These are phyloP conservation scores for Aspergillus diversus DNA, from an alignment of 495 filamentous ascomycete genomes.

Conservation along the genomic window DNA sequence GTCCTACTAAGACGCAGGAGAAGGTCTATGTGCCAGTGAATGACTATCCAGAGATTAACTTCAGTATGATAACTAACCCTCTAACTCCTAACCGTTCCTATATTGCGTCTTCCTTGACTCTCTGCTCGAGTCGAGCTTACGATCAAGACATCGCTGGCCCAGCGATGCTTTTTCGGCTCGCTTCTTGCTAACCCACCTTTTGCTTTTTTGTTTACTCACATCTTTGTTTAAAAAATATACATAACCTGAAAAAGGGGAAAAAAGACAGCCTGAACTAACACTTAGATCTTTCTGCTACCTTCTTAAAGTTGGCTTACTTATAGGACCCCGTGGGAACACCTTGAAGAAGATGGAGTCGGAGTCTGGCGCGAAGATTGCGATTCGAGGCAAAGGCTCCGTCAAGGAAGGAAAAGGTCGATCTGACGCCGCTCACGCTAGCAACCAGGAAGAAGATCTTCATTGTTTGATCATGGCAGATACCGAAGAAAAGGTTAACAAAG, in stretches of 20 bases:
- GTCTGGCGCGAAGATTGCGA: conserved; percentile 97
- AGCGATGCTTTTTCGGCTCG: conserved; percentile 51
- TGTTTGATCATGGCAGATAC: conserved; percentile 99
- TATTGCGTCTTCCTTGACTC: conserved; percentile 50
- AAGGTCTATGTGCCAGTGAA: conserved; percentile 99
- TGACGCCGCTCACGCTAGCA: conserved; percentile 97
- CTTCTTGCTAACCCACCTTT: conserved; percentile 62
- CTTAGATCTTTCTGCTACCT: conserved; percentile 70
- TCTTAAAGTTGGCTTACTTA: conserved; percentile 99
- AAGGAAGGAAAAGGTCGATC: conserved; percentile 99
- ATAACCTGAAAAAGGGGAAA: conserved; percentile 27
- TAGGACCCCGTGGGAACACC: conserved; percentile 99
- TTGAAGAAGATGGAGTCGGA: conserved; percentile 99
- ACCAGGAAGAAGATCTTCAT: conserved; percentile 99
- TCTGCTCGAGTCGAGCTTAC: conserved; percentile 54
- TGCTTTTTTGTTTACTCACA: conserved; percentile 45
- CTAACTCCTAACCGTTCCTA: conserved; percentile 74
- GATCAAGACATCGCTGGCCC: conserved; percentile 35
- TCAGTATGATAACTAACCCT: conserved; percentile 99
- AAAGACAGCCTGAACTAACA: conserved; percentile 74
- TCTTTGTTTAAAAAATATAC: conserved; percentile 22
- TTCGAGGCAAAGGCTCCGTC: conserved; percentile 98
- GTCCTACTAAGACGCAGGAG: conserved; percentile 98
- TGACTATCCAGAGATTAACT: conserved; percentile 99
- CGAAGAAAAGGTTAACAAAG: conserved; percentile 97